Base-by-base conservation (phyloP, 257 asterid species). In the Voacanga thouarsii region DNA sequence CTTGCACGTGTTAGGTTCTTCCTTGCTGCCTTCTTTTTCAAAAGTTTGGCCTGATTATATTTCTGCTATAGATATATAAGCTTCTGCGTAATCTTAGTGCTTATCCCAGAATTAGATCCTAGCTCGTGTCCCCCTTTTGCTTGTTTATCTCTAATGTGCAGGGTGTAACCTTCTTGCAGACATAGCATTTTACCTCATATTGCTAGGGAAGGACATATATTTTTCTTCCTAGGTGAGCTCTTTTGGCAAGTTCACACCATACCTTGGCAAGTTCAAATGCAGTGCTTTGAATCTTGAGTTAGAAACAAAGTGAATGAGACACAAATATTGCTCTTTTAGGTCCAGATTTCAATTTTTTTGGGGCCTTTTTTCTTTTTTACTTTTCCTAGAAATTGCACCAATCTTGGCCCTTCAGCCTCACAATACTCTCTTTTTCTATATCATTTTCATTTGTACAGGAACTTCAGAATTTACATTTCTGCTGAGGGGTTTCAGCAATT, bases 321-420 rank as follows among this genome's bases (percentile, higher is more conserved):
- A 15, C 39, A 61, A 11, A 24, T 10, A 26, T 7, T 23, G 39
- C 19, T 61, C 39, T 26, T 7, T 26, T 61, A 11, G 2, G 19
- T 61, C 68, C 19, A 26, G 68, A 61, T 5, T 26, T 60, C 11
- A 19, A 61, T 61, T 39, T 66, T 50, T 63, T 74, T 49, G 18
- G 37, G 37, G 37, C 2, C 37, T 33, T 33, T 33, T 44, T 77
- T 72, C 24, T 45, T n/a, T 78, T 74, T 50, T 53, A 43, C 79
- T 78, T 80, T 43, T 79, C 28, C 39, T 50, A 24, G 53, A 43
- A 64, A 60, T 76, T 80, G 71, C 71, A 55, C 7, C 59, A 73
- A 49, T 71, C 51, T 68, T 33, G 44, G 67, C 37, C 37, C 12
- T 55, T 56, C 21, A 23, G 56, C 41, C 37, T 39, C 68, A 18